A percentile compares a stretch with the other conserved stretches of the same genome.
Evolutionary conservation across 306 rosid species (phyloP).

Genomic region (Malus sylvestris): DNA sequence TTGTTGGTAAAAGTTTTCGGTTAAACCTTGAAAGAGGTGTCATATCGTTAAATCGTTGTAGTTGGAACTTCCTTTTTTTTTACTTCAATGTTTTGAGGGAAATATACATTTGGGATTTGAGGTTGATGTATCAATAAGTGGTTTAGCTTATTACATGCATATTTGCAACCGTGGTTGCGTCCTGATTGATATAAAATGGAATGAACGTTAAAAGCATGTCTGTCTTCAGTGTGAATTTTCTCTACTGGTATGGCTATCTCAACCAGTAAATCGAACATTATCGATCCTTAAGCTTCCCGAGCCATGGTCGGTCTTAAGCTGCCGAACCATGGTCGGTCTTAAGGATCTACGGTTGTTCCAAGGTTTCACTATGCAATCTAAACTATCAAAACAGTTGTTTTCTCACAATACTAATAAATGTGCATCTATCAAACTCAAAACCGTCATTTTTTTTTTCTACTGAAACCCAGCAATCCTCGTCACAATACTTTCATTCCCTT

Average conservation of each 20-base stretch:
- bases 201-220: background rate
- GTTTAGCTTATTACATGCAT: background rate
- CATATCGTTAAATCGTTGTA: background rate
- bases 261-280: too few relatives aligned
- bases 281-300: too few relatives aligned
- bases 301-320: too few relatives aligned
- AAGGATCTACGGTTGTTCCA: too few relatives aligned
- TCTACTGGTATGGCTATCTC: background rate
- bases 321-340: too few relatives aligned
- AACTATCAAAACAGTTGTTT: too few relatives aligned
- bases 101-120: background rate
- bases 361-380: too few relatives aligned
- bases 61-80: too few relatives aligned
- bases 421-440: too few relatives aligned
- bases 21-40: conserved; percentile 9
- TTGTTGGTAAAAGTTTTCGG: conserved; percentile 11
- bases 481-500: background rate
- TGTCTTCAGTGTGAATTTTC: too few relatives aligned
- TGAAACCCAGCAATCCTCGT: background rate
- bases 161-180: background rate
- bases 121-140: background rate
- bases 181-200: background rate
- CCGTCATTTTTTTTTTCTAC: background rate
- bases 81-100: background rate
- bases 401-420: too few relatives aligned